These are phyloP conservation scores for Saccharomycopsis oosterbeekiorum DNA, from an alignment of 805 yeast species.

Conservation along the genomic window DNA sequence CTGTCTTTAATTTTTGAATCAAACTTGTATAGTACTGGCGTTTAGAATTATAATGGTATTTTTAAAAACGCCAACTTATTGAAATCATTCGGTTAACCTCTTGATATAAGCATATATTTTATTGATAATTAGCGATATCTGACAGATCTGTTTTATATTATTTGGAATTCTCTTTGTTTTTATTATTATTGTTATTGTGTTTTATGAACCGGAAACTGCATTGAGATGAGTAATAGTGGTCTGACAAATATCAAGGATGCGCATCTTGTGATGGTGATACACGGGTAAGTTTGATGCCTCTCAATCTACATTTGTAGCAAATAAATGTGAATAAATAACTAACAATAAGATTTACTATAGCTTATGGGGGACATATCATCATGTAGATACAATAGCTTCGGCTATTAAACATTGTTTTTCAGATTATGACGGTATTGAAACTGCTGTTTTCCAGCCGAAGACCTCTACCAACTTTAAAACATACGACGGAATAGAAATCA, in stretches of 20 bases:
- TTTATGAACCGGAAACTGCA: not conserved
- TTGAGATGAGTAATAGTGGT: not conserved
- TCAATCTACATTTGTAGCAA: too few species aligned
- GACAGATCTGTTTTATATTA: not conserved
- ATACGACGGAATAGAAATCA: constrained; percentile 72
- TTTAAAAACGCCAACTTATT: not conserved
- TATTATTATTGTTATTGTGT: not conserved
- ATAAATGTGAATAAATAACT: not conserved
- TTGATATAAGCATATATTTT: not conserved
- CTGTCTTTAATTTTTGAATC: not conserved
- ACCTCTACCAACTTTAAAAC: constrained; percentile 65
- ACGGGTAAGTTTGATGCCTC: not conserved
- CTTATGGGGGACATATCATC: constrained; percentile 58
- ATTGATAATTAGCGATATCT: not conserved
- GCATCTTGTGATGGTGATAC: not conserved
- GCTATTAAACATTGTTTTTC: constrained; percentile 30
- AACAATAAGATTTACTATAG: constrained; percentile 19
- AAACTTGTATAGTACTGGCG: not conserved
- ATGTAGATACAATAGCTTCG: constrained; percentile 39
- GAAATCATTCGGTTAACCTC: not conserved
- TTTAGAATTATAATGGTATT: not conserved
- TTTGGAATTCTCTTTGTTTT: not conserved
- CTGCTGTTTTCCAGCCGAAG: constrained; percentile 39
- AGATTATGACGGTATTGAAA: constrained; percentile 32
- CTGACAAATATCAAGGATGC: not conserved